phyloP scores from a whole-genome alignment of 1,284 basidiomycete genomes.

The Irpex sp. region DNA sequence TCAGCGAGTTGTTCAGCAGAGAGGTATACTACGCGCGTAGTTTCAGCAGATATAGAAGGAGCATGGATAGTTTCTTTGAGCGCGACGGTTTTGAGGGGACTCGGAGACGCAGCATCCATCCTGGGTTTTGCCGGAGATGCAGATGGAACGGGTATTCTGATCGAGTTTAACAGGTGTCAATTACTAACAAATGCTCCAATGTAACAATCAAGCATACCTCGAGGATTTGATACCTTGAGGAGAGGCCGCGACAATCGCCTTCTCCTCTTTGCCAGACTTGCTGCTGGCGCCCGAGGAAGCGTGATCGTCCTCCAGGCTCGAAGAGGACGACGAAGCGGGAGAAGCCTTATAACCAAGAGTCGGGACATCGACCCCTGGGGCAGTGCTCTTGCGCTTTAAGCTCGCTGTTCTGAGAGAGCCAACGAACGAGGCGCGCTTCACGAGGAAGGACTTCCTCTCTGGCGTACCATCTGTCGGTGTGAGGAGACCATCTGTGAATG shows the following conservation, averaged over 20 bases:
- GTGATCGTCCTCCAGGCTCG: neutral
- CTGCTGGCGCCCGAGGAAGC: neutral
- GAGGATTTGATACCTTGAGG: neutral
- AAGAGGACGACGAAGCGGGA: neutral
- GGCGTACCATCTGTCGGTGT: neutral
- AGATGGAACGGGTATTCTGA: too few relatives aligned
- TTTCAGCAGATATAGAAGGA: neutral
- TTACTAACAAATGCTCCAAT: too few relatives aligned
- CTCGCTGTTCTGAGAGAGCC: neutral
- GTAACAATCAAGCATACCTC: neutral
- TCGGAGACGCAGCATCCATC: too few relatives aligned
- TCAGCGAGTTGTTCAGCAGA: neutral
- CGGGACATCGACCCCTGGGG: neutral
- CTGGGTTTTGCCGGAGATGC: too few relatives aligned
- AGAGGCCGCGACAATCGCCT: neutral
- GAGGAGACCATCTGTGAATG: neutral
- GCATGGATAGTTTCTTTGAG: too few relatives aligned
- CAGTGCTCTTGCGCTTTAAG: neutral
- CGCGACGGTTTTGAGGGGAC: too few relatives aligned
- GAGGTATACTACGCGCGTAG: neutral
- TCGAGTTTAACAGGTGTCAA: too few relatives aligned
- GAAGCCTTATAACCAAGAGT: neutral
- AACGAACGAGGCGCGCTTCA: neutral
- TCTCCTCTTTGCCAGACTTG: neutral
- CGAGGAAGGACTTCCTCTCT: neutral